phyloP scores from a whole-genome alignment of 2,329 filamentous ascomycete genomes.

The Aspergillus latus region DNA sequence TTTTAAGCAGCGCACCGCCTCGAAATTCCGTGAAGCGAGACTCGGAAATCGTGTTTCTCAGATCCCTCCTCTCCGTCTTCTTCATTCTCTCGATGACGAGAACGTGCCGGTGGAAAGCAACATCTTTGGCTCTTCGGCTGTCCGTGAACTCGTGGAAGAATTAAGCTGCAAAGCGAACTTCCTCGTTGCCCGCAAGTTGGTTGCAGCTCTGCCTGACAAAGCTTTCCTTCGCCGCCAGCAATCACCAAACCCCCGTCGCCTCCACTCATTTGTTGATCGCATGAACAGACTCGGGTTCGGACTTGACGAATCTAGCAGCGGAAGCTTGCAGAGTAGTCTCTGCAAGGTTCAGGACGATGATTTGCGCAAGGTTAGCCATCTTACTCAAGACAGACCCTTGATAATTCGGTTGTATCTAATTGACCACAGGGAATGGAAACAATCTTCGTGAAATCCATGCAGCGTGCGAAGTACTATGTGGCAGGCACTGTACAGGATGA shows the following conservation, averaged over 20 bases:
- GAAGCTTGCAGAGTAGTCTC: constrained; percentile 86
- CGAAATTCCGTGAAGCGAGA: constrained; percentile 86
- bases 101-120: constrained; percentile 96
- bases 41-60: constrained; percentile 76
- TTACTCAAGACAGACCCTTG: background rate
- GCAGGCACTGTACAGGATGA: constrained; percentile 74
- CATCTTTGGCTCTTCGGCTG: constrained; percentile 85
- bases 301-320: constrained; percentile 85
- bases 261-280: constrained; percentile 86
- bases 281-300: constrained; percentile 91
- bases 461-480: constrained; percentile 92
- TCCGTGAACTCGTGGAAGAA: constrained; percentile 93
- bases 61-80: constrained; percentile 79
- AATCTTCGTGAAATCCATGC: constrained; percentile 90
- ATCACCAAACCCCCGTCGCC: constrained; percentile 79
- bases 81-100: constrained; percentile 95
- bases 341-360: constrained; percentile 89
- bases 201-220: constrained; percentile 79
- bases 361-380: constrained; percentile 66
- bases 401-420: background rate
- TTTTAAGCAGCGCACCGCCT: constrained; percentile 64
- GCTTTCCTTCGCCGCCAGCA: constrained; percentile 86
- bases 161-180: constrained; percentile 90
- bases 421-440: constrained; percentile 76
- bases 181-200: constrained; percentile 82